Evolutionary conservation across 2,329 filamentous ascomycete species (phyloP), one percentile per base, ranked within the genome.

Genomic region (Xylaria sp.): DNA sequence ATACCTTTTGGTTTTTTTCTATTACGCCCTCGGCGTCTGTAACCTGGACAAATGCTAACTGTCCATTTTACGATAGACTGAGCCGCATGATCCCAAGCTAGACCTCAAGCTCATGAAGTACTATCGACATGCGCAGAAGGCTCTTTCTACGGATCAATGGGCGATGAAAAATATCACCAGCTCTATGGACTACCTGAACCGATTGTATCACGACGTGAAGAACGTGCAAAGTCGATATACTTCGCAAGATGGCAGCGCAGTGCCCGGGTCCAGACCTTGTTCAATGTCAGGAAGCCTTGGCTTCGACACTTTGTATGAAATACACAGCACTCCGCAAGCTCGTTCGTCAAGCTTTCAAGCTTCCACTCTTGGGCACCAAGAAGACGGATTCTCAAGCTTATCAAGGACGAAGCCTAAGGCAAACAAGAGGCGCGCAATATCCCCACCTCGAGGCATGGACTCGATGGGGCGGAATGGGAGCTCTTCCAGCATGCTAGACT

Each of bases 51-150:
- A 13, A 11, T 34, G 3, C 29, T 34, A 13, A 34, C 9, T 34
- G 16, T 34, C 11, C 4, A 34, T 6, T 34, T 34, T 34, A 7
- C 8, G 16, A 34, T 34, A 34, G 29, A 34, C 60, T 41, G 59
- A 62, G 24, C 59, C 59, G 4, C 13, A 20, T n/a, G 44, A 46
- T 19, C 48, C 48, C 24, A 56, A 57, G 34, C 50, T 60, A 45
- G 59, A 62, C 19, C 26, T 60, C 16, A 52, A 51, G 18, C 52
- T 62, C 13, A 50, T 62, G n/a, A 62, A 62, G 34, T 62, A 62
- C 45, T 60, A 62, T 45, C 57, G 57, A 20, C 52, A 52, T 18
- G 59, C 57, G 2, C 59, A 62, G 29, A 59, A 56, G 22, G 50
- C 50, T 16, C 54, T 59, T 17, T 34, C 52, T 26, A 53, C 42